phyloP scores from a whole-genome alignment of 2,329 filamentous ascomycete species.

The Penicillium sp. region DNA sequence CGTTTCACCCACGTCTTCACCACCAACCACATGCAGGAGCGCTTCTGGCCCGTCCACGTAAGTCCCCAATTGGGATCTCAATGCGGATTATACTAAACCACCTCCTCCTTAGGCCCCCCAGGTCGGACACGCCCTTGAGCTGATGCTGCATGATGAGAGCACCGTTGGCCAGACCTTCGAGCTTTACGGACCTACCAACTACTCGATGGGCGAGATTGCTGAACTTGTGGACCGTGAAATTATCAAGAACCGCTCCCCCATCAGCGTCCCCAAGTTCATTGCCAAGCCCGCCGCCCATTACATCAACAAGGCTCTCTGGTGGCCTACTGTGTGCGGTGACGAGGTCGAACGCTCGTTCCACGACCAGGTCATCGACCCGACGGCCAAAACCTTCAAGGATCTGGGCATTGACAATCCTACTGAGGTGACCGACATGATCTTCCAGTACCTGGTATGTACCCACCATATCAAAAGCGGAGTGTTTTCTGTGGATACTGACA shows the following conservation, averaged over 20 bases:
- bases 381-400: constrained; percentile 94
- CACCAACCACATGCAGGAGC: constrained; percentile 90
- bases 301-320: constrained; percentile 86
- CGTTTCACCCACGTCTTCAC: constrained; percentile 81
- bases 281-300: constrained; percentile 75
- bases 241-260: constrained; percentile 82
- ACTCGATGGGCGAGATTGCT: constrained; percentile 85
- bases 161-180: constrained; percentile 92
- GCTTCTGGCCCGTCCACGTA: constrained; percentile 89
- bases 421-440: constrained; percentile 84
- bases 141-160: constrained; percentile 86
- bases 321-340: constrained; percentile 80
- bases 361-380: constrained; percentile 87
- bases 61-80: constrained; percentile 25
- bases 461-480: background rate
- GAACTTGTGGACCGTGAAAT: constrained; percentile 91
- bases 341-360: constrained; percentile 91
- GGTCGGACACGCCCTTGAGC: constrained; percentile 84
- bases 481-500: constrained; percentile 16
- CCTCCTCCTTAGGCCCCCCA: constrained; percentile 73
- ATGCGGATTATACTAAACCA: background rate
- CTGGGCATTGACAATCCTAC: constrained; percentile 80
- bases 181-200: constrained; percentile 90
- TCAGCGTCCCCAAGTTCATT: constrained; percentile 84
- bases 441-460: constrained; percentile 82